Evolutionary conservation across 2,329 filamentous ascomycete species (phyloP).

Genomic region (Stachybotrys elegans): DNA sequence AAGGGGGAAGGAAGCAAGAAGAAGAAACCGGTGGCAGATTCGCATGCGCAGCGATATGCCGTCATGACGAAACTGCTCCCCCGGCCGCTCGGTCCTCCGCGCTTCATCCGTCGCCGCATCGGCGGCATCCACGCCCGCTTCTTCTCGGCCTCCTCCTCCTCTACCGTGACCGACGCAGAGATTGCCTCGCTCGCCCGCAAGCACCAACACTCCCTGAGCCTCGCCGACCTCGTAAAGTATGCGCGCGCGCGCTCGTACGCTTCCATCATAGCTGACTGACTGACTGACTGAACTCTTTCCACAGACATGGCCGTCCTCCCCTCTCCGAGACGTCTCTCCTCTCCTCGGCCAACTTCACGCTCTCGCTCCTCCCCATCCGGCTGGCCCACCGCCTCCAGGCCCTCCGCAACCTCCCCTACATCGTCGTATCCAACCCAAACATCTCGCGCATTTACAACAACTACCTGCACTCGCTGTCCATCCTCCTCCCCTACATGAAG

Average conservation of each 20-base stretch:
- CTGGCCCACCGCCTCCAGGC: constrained; percentile 92
- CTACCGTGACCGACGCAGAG: constrained; percentile 61
- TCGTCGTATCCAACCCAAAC: constrained; percentile 96
- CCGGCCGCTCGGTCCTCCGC: constrained; percentile 14
- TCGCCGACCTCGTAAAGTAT: constrained; percentile 85
- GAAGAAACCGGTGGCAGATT: too few species aligned
- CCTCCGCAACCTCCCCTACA: constrained; percentile 89
- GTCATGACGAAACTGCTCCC: constrained; percentile 16
- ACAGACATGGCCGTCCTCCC: constrained; percentile 72
- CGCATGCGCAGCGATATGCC: too few species aligned
- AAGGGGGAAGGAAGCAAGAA: too few species aligned
- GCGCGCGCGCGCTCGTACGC: too few species aligned
- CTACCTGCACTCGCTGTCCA: constrained; percentile 89
- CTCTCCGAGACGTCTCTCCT: constrained; percentile 76
- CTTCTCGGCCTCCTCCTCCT: constrained; percentile 8
- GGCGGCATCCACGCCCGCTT: constrained; percentile 5
- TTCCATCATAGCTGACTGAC: too few species aligned
- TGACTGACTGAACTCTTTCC: constrained; percentile 6
- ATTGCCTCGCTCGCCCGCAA: constrained; percentile 73
- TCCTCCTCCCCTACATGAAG: constrained; percentile 72
- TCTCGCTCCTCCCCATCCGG: constrained; percentile 84
- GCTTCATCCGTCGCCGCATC: neutral
- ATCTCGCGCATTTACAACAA: constrained; percentile 94
- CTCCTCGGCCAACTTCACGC: constrained; percentile 90
- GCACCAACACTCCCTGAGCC: constrained; percentile 73